Evolutionary conservation across 192 early-diverging fungal species (phyloP).

Genomic region (Linnemannia schmuckeri): DNA sequence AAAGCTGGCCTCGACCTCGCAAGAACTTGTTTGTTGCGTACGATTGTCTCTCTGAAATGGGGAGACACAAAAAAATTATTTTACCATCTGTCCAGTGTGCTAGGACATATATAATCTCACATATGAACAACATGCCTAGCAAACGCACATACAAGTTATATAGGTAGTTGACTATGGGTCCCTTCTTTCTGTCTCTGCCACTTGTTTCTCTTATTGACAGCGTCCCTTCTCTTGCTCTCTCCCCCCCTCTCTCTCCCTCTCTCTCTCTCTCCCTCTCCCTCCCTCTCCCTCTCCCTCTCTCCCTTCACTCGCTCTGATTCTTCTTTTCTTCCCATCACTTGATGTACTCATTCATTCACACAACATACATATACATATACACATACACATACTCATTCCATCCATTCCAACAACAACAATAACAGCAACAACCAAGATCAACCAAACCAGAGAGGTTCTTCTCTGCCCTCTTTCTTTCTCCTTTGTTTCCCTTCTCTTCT

Average conservation of each 20-base stretch:
- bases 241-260: neutral
- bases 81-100: too few relatives aligned
- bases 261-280: neutral
- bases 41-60: constrained; percentile 2
- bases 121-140: neutral
- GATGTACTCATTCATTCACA: neutral
- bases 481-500: neutral
- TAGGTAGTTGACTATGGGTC: neutral
- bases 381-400: neutral
- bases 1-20: neutral
- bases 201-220: too few relatives aligned
- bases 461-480: neutral
- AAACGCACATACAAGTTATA: neutral
- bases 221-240: neutral
- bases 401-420: neutral
- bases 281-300: neutral
- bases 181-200: neutral
- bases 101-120: neutral
- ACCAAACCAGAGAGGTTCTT: neutral
- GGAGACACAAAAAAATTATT: neutral
- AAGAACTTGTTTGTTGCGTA: constrained; percentile 6
- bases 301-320: too few relatives aligned
- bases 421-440: too few relatives aligned
- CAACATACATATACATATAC: neutral
- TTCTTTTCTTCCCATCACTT: neutral